Evolutionary conservation across 2,329 filamentous ascomycete genomes (phyloP).

Genomic region (Neofusicoccum parvum): DNA sequence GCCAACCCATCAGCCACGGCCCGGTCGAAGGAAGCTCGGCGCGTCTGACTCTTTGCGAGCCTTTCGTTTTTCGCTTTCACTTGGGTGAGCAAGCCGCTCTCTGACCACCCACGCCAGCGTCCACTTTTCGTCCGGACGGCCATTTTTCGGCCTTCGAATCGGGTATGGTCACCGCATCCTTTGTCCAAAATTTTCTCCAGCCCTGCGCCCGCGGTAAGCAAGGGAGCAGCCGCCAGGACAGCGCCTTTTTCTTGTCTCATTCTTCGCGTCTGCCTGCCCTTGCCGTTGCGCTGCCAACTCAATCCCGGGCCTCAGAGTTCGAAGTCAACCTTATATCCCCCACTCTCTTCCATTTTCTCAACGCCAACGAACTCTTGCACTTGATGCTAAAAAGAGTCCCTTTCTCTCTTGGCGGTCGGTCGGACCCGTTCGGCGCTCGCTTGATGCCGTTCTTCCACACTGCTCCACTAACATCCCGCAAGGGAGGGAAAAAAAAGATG

Average conservation of each 20-base stretch:
- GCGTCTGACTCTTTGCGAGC: too few species aligned
- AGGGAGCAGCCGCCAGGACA: neutral
- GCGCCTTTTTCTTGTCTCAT: neutral
- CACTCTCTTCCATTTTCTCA: too few species aligned
- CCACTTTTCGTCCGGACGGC: slow-evolving; percentile 1
- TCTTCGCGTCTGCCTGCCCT: neutral
- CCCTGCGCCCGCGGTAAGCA: neutral
- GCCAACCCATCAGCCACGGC: neutral
- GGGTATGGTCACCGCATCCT: neutral
- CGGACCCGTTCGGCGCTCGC: neutral
- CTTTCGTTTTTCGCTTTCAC: neutral
- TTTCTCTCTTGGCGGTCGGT: neutral
- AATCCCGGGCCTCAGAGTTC: too few species aligned
- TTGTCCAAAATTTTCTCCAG: neutral
- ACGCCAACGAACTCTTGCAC: neutral
- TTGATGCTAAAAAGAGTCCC: neutral
- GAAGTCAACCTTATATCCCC: too few species aligned
- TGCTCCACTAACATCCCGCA: neutral
- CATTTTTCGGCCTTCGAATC: neutral
- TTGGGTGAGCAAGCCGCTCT: too few species aligned
- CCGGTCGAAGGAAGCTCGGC: too few species aligned
- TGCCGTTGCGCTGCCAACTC: too few species aligned
- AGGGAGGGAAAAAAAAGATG: neutral
- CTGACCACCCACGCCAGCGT: neutral
- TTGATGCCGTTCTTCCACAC: neutral